These are phyloP conservation scores for Colletotrichum simmondsii DNA, from an alignment of 2,329 filamentous ascomycete genomes.

Conservation along the genomic window DNA sequence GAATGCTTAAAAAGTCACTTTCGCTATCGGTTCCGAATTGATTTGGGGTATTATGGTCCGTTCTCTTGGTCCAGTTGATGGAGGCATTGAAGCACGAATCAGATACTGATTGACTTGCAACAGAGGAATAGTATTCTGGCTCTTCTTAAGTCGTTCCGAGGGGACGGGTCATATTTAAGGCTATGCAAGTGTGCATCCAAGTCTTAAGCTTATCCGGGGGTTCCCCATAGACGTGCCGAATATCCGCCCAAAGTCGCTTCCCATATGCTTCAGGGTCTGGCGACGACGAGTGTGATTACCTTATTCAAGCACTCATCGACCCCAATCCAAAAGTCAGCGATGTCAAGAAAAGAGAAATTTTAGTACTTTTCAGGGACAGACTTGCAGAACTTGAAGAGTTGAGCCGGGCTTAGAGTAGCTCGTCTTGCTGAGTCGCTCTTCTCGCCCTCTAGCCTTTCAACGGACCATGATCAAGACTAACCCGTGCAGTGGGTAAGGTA, in stretches of 20 bases:
- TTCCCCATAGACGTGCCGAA: neutral
- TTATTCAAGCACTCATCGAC: too few species aligned
- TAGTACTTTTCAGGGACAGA: too few species aligned
- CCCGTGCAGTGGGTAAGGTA: too few species aligned
- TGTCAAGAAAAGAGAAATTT: too few species aligned
- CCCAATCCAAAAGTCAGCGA: too few species aligned
- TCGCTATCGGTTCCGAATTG: neutral
- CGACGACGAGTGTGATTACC: rapidly evolving
- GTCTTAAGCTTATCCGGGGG: neutral
- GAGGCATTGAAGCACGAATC: neutral
- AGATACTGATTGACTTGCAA: neutral
- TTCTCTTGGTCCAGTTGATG: neutral
- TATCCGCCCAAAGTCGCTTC: neutral
- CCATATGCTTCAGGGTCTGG: too few species aligned
- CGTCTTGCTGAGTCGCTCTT: too few species aligned
- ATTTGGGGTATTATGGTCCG: neutral
- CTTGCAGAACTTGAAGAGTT: too few species aligned
- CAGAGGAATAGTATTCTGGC: too few species aligned
- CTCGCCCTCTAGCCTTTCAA: too few species aligned
- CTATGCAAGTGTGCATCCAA: neutral
- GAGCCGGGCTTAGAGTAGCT: too few species aligned
- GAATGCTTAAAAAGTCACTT: neutral
- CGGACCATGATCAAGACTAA: too few species aligned
- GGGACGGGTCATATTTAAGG: neutral
- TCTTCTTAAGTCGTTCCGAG: neutral